These are phyloP conservation scores for Sporothrix sp. DNA, from an alignment of 2,329 filamentous ascomycete genomes.

Conservation along the genomic window DNA sequence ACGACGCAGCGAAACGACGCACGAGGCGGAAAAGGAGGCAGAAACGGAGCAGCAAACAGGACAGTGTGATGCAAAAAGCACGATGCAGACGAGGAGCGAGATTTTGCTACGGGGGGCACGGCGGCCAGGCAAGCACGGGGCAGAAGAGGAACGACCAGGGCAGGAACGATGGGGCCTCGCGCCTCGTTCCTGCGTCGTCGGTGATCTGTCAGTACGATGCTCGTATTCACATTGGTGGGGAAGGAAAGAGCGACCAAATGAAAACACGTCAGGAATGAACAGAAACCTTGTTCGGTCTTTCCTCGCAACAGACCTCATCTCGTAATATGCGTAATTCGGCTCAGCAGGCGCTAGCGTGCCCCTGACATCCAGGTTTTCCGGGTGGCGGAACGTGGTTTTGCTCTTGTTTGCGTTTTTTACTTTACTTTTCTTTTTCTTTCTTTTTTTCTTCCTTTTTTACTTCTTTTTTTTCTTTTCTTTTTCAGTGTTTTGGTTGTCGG, in stretches of 20 bases:
- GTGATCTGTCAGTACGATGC: no score
- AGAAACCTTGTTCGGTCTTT: no score
- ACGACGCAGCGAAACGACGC: background rate
- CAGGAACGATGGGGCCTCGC: constrained; percentile 1
- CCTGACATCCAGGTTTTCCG: background rate
- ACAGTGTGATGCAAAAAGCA: background rate
- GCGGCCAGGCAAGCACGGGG: background rate
- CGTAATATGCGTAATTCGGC: no score
- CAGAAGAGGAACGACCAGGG: background rate
- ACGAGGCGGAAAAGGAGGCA: background rate
- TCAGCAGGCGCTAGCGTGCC: background rate
- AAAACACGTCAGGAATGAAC: no score
- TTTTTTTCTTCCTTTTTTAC: no score
- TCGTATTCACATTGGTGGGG: background rate
- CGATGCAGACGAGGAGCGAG: background rate
- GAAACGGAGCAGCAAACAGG: background rate
- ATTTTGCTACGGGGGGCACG: background rate
- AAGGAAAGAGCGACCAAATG: background rate
- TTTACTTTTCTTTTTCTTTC: background rate
- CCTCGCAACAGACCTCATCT: constrained; percentile 3
- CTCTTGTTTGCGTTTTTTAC: background rate
- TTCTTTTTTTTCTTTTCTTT: no score
- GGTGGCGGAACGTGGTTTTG: background rate
- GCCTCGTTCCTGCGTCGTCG: background rate
- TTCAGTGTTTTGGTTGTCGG: no score